These are phyloP conservation scores for Verticillium nonalfalfae DNA, from an alignment of 2,329 filamentous ascomycete species.

Conservation along the genomic window DNA sequence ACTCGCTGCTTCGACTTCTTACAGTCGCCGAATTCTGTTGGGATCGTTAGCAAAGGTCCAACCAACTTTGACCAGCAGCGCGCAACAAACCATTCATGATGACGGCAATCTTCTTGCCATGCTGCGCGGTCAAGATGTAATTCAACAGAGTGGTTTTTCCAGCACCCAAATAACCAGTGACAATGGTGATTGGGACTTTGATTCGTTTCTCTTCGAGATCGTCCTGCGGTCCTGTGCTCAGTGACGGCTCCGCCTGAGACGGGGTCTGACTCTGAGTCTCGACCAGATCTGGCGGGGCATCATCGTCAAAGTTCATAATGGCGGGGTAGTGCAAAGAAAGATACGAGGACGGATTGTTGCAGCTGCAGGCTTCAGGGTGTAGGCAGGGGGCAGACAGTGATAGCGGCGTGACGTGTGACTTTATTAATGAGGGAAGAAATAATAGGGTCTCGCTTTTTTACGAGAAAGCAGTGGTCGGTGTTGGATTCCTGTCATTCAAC, in stretches of 20 bases:
- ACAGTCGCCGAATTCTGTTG: conserved; percentile 74
- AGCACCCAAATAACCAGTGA: conserved; percentile 87
- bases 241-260: conserved; percentile 14
- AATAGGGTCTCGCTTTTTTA: too few species aligned
- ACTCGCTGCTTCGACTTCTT: conserved; percentile 22
- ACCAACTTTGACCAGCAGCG: neutral
- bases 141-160: conserved; percentile 95
- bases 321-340: neutral
- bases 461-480: too few species aligned
- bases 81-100: conserved; percentile 72
- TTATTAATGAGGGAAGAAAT: too few species aligned
- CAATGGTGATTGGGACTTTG: conserved; percentile 79
- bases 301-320: conserved; percentile 59
- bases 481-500: too few species aligned
- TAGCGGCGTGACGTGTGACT: too few species aligned
- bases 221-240: conserved; percentile 24
- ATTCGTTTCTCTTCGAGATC: conserved; percentile 44
- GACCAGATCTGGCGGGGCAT: conserved; percentile 60
- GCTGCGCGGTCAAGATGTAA: conserved; percentile 88
- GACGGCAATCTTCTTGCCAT: conserved; percentile 97
- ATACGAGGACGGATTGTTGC: neutral
- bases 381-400: too few species aligned
- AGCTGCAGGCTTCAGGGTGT: too few species aligned
- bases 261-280: conserved; percentile 27
- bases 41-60: conserved; percentile 6